A percentile compares a stretch with the other conserved stretches of the same genome.
Evolutionary conservation across 331 rosid genomes (phyloP).

Genomic region (Stylosanthes scabra): DNA sequence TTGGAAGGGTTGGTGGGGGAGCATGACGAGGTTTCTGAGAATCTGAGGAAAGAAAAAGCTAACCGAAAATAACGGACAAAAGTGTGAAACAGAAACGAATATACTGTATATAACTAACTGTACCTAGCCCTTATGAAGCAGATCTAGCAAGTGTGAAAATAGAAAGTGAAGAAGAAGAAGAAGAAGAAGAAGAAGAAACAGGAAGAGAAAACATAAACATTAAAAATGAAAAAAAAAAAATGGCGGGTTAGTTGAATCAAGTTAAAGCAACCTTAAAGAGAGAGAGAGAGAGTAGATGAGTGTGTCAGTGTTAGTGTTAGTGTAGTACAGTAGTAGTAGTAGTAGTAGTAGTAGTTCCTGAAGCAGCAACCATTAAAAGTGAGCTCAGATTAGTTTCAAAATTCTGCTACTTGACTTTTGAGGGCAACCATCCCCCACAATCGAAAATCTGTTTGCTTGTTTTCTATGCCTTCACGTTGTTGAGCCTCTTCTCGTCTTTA

Average conservation of each 20-base stretch:
- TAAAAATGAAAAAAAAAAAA: too few species aligned
- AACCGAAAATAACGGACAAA: slow-evolving; percentile 1
- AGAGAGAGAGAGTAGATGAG: slow-evolving; percentile 44
- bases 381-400: not conserved
- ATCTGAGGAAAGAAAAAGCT: not conserved
- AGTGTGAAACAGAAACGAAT: not conserved
- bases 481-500: slow-evolving; percentile 20
- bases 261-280: not conserved
- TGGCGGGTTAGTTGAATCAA: slow-evolving; percentile 64
- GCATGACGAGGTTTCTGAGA: not conserved
- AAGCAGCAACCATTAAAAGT: not conserved
- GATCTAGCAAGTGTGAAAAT: slow-evolving; percentile 40
- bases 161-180: not conserved
- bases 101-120: not conserved
- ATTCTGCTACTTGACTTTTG: not conserved
- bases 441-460: not conserved
- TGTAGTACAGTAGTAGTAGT: not conserved
- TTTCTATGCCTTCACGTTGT: slow-evolving; percentile 26
- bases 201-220: not conserved
- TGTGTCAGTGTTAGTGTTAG: too few species aligned
- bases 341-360: too few species aligned
- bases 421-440: not conserved
- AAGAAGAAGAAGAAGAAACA: too few species aligned
- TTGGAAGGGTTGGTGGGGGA: not conserved
- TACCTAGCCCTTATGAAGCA: slow-evolving; percentile 44